Base-by-base conservation (phyloP, 1,284 basidiomycete species). In the Sporisorium reilianum region DNA sequence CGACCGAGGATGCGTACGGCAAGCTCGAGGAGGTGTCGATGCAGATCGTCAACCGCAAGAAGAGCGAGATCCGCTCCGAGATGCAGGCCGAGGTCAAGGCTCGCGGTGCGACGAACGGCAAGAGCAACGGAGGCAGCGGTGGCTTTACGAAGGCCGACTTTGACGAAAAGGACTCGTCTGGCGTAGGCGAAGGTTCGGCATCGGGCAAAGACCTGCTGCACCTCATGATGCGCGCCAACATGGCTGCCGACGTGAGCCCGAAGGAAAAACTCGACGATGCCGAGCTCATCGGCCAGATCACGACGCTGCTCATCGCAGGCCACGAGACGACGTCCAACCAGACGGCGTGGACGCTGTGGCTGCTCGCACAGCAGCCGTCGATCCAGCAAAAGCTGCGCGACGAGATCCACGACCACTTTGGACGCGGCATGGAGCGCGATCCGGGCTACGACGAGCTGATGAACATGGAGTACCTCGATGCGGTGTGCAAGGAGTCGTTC, bases 321-420 rank as follows among this genome's bases (percentile, higher is more conserved):
- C 81, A 84, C 68, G 83, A 85, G 52, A 82, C 83, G 2, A 79
- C 82, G 3, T 71, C 79, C 7, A 80, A 79, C 10, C 80, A 80
- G 38, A 71, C 78, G 12, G 56, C 67, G 2, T 85, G 84, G 84
- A 75, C 81, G 8, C 61, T 84, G 0, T 65, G 63, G 45, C 38
- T 76, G 1, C 68, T 84, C 1, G 66, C 79, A 1, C 36, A 71
- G 3, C 45, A 82, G 18, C 76, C 60, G 0, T 16, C 44, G 2
- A 30, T 78, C 2, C 80, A 84, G 48, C 23, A 45, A 2, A 69
- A 66, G n/a, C 55, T 85, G 9, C 73, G 83, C 3, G 71, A 32
- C 6, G 82, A 81, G 52, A 75, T 83, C 23, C 73, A 75, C 40
- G 72, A 75, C 18, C 66, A 68, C 26, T 74, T 75, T 5, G 75